These are phyloP conservation scores for Xylogone sp. DNA, from an alignment of 2,329 filamentous ascomycete genomes.

Conservation along the genomic window DNA sequence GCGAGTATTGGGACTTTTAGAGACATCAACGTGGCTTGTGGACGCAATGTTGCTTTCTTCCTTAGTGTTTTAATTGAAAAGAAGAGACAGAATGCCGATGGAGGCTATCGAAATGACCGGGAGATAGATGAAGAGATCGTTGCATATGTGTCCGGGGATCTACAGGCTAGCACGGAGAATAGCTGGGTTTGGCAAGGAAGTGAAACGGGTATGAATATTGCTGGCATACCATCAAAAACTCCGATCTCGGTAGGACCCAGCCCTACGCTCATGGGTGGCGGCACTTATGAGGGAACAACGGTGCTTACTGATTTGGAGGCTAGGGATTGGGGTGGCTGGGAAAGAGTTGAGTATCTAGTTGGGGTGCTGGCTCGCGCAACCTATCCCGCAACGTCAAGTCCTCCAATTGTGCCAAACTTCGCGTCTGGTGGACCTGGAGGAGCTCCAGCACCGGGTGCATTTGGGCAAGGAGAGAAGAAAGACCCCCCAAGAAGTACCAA, in stretches of 20 bases:
- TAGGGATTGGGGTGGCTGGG: constrained; percentile 78
- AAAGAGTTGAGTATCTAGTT: constrained; percentile 62
- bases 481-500: not conserved
- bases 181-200: constrained; percentile 79
- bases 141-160: constrained; percentile 79
- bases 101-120: constrained; percentile 10
- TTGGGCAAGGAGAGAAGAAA: not conserved
- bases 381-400: not conserved
- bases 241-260: constrained; percentile 5
- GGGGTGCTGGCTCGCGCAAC: constrained; percentile 45
- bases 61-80: constrained; percentile 61
- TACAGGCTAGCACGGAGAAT: constrained; percentile 73
- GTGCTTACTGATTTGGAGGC: constrained; percentile 52
- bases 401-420: not conserved
- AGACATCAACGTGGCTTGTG: constrained; percentile 73
- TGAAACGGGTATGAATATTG: constrained; percentile 40
- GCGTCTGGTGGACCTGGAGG: not conserved
- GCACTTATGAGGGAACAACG: constrained; percentile 32
- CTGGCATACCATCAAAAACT: not conserved
- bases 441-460: not conserved
- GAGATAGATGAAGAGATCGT: constrained; percentile 77
- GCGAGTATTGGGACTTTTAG: constrained; percentile 67
- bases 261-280: constrained; percentile 18
- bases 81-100: constrained; percentile 32
- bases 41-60: constrained; percentile 80